Evolutionary conservation across 176 grass and related monocot species (phyloP), one percentile per base, ranked within the genome.

Genomic region (Phyllostachys edulis): DNA sequence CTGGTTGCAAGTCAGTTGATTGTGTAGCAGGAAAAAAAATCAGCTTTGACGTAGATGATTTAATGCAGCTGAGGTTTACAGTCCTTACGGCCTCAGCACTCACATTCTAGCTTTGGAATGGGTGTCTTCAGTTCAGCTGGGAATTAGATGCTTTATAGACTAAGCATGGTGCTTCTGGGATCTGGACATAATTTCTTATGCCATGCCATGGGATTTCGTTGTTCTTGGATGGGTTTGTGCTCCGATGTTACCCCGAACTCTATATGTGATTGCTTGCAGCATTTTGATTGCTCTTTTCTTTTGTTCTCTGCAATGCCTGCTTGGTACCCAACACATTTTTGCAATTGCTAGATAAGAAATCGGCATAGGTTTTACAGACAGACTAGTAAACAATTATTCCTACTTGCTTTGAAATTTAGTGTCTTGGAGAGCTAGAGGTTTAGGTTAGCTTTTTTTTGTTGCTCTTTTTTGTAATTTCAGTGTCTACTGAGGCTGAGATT

Each of bases 51-150:
- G 65, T 54, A 38, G 50, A 46, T 67, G 75, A 59, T 71, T 82
- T 82, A 62, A 85, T 89, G 36, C 20, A 37, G 26, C 24, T 34
- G 20, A 50, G 60, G 39, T 77, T 56, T 49, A 24, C 11, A 50
- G 38, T 67, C 41, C 10, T 6, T 24, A 4, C 9, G 10, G 49
- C 49, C 7, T 65, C 13, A 1, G 49, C 49, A 5, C 44, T 34
- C 9, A 11, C 32, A 73, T 56, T 75, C 4, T 16, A 83, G 17
- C 52, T 38, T 39, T 50, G 1, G 52, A 39, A 14, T 47, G 20
- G 40, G 3, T 15, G 42, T 34, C n/a, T 47, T 67, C 47, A 37
- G 49, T 66, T 29, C 6, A 12, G 18, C 8, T 20, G 17, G 37
- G 45, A 66, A 82, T 51, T 42, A 17, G 11, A 59, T 42, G 38